These are phyloP conservation scores for Thelonectria discophora DNA, from an alignment of 2,329 filamentous ascomycete genomes.

Conservation along the genomic window DNA sequence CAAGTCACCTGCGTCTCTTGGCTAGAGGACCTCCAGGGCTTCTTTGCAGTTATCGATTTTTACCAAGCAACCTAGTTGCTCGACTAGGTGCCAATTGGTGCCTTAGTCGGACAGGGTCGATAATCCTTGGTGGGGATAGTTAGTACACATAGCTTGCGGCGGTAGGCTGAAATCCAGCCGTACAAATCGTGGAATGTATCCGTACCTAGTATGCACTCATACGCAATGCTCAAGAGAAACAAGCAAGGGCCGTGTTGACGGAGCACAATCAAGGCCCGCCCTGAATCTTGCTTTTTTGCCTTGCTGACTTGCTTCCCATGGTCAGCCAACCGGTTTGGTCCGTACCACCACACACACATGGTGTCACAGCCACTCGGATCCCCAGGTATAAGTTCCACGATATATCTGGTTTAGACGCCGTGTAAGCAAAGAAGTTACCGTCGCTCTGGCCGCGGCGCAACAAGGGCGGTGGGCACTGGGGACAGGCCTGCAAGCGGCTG, in stretches of 20 bases:
- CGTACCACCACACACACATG: neutral
- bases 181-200: neutral
- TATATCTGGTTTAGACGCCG: neutral
- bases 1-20: conserved; percentile 6
- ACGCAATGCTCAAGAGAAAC: neutral
- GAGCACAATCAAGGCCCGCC: conserved; percentile 2
- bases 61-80: too few species aligned
- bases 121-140: neutral
- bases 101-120: neutral
- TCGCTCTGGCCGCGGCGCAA: neutral
- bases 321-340: neutral
- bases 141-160: neutral
- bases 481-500: conserved; percentile 9
- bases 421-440: conserved; percentile 1
- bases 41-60: too few species aligned
- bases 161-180: neutral
- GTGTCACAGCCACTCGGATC: neutral
- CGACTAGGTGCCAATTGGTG: too few species aligned
- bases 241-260: neutral
- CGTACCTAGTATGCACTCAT: neutral
- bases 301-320: neutral
- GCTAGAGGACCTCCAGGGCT: too few species aligned
- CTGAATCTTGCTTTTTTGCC: conserved; percentile 4
- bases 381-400: neutral
- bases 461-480: conserved; percentile 9